Evolutionary conservation across 305 asterid genomes (phyloP).

Genomic region (Stenogyne calaminthoides): DNA sequence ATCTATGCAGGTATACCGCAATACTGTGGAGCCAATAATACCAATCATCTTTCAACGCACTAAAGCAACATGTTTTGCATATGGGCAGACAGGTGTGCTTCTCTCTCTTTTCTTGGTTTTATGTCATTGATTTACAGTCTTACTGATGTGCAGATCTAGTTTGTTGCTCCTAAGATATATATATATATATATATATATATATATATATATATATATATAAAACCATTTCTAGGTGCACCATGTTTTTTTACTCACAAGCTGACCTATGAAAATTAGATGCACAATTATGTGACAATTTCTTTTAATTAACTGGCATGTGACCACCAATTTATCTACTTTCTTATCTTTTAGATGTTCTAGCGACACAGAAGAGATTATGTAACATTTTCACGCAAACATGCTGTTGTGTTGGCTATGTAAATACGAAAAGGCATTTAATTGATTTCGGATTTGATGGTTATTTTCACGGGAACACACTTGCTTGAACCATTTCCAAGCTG

Average conservation of each 20-base stretch:
- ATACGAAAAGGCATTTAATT: neutral
- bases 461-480: neutral
- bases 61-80: conserved; percentile 98
- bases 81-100: conserved; percentile 94
- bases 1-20: conserved; percentile 78
- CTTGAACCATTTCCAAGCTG: neutral
- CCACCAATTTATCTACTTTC: neutral
- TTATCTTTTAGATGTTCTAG: conserved; percentile 15
- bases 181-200: neutral
- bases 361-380: conserved; percentile 1
- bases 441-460: neutral
- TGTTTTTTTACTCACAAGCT: conserved; percentile 15
- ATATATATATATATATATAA: no score
- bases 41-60: conserved; percentile 95
- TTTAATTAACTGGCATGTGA: conserved; percentile 1
- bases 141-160: conserved; percentile 21
- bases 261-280: conserved; percentile 15
- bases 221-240: neutral
- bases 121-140: conserved; percentile 18
- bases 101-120: conserved; percentile 27
- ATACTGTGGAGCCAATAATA: conserved; percentile 94
- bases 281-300: neutral
- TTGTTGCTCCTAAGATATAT: neutral
- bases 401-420: neutral
- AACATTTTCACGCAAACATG: neutral